A percentile compares a stretch with the other conserved stretches of the same genome.
These are phyloP conservation scores for Hyaloperonospora arabidopsidis DNA, from an alignment of 352 stramenopile genomes.

Conservation along the genomic window DNA sequence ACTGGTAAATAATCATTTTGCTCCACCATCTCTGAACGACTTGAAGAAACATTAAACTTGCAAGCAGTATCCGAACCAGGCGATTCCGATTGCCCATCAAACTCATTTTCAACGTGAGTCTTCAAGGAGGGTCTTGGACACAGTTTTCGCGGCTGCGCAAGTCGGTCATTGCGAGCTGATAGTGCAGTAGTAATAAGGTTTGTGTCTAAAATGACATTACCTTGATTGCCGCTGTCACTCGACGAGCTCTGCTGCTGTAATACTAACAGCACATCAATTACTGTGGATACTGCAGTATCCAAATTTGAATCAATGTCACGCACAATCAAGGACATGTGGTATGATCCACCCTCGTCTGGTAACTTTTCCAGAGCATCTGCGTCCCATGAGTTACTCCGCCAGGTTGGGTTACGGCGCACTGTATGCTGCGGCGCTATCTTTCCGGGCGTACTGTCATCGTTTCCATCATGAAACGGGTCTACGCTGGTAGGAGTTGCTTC, in stretches of 20 bases:
- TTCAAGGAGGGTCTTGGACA: conserved; percentile 29
- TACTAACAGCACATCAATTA: conserved; percentile 64
- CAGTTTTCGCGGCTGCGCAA: conserved; percentile 41
- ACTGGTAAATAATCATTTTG: conserved; percentile 49
- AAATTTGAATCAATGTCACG: conserved; percentile 55
- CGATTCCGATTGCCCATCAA: conserved; percentile 34
- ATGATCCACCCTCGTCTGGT: conserved; percentile 38
- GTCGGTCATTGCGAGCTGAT: conserved; percentile 48
- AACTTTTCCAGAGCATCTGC: conserved; percentile 37
- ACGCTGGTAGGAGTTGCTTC: conserved; percentile 33
- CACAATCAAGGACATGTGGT: conserved; percentile 71
- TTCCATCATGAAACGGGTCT: conserved; percentile 25
- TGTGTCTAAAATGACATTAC: conserved; percentile 27
- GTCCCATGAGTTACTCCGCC: conserved; percentile 81
- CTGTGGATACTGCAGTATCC: conserved; percentile 43
- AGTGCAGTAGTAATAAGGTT: conserved; percentile 54
- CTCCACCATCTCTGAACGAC: conserved; percentile 34
- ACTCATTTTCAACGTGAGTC: conserved; percentile 35
- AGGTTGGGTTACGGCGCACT: conserved; percentile 71
- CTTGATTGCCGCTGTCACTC: conserved; percentile 30
- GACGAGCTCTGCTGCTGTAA: conserved; percentile 47
- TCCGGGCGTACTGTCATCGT: conserved; percentile 21
- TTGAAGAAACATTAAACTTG: conserved; percentile 65
- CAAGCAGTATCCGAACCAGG: conserved; percentile 65
- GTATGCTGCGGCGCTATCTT: conserved; percentile 52